Base-by-base conservation (phyloP, 176 grass and related monocot genomes). In the Typha latifolia region DNA sequence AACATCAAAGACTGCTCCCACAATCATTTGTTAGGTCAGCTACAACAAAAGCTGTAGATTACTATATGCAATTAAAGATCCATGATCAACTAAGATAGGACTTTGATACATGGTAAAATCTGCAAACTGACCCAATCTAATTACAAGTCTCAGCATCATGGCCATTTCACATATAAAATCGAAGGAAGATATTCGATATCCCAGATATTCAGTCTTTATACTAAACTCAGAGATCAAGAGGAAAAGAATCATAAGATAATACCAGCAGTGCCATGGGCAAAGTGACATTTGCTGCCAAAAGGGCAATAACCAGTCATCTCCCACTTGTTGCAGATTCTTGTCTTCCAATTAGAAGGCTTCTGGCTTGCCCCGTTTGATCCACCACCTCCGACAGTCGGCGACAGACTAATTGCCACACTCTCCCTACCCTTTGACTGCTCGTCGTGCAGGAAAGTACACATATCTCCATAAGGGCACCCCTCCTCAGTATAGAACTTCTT, bases 401-500 rank as follows among this genome's bases (percentile, higher is more conserved):
- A 93, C 32, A 99, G 78, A 69, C 95, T 93, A 20, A 99, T 99
- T 0, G 94, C 94, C 9, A 93, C 94, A 2, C 89, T 99, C 86
- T 99, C 94, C 32, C 94, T 69, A 1, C 86, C 89, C 76, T 99
- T 99, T 0, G 89, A 99, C 62, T 87, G 94, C 64, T 99, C 94
- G 14, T 99, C 89, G 11, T 99, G 94, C 37, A 99, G 62, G 79
- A 99, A 99, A n/a, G 94, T 90, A 63, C 94, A 99, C 0, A 74
- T 77, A 2, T 99, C 89, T 0, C 94, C 94, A 4, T 99, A 99
- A 0, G 94, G 94, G 73, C 94, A 99, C 0, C 94, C 94, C 23
- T 99, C 89, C 24, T 99, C 94, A 14, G 94, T 99, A 78, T 99
- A 99, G 66, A 99, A 99, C 78, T 99, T 99, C 86, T 99, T 99